These are phyloP conservation scores for Pterocarpus macrocarpus DNA, from an alignment of 306 rosid genomes.

Conservation along the genomic window DNA sequence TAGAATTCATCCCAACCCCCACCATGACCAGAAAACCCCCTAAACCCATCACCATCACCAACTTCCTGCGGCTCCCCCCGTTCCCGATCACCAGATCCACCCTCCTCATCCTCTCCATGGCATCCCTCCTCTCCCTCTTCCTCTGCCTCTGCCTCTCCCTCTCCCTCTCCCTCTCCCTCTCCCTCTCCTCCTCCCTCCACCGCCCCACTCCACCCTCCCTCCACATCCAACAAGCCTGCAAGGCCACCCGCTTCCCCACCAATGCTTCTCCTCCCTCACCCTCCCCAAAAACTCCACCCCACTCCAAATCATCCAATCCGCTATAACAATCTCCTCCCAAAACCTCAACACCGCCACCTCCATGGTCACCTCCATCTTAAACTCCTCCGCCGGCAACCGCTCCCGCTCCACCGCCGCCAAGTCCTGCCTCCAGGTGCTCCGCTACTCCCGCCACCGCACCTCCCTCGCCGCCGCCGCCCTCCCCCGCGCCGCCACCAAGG, in stretches of 20 bases:
- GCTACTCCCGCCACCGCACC: conserved; percentile 61
- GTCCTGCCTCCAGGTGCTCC: conserved; percentile 65
- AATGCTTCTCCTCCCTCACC: conserved; percentile 61
- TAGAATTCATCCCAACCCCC: conserved; percentile 28
- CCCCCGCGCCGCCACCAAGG: conserved; percentile 51
- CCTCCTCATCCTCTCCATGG: conserved; percentile 63
- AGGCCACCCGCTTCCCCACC: conserved; percentile 78
- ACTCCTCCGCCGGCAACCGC: conserved; percentile 39
- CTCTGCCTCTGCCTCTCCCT: conserved; percentile 52
- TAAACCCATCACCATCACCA: conserved; percentile 1
- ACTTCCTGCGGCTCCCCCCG: background rate
- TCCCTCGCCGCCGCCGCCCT: conserved; percentile 54
- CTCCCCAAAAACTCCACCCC: conserved; percentile 47
- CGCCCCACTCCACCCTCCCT: conserved; percentile 52
- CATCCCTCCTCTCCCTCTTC: conserved; percentile 54
- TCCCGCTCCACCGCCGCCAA: conserved; percentile 60
- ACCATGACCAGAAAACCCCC: conserved; percentile 22
- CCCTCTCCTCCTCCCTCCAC: background rate
- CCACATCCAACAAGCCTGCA: conserved; percentile 63
- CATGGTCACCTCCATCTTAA: conserved; percentile 56
- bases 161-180: conserved; percentile 15
- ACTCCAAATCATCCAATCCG: conserved; percentile 54
- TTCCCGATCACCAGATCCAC: conserved; percentile 43
- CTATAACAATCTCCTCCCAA: conserved; percentile 53
- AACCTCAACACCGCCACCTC: conserved; percentile 62